Evolutionary conservation across 2,329 filamentous ascomycete species (phyloP).

Genomic region (Arthrobotrys sphaeroides): DNA sequence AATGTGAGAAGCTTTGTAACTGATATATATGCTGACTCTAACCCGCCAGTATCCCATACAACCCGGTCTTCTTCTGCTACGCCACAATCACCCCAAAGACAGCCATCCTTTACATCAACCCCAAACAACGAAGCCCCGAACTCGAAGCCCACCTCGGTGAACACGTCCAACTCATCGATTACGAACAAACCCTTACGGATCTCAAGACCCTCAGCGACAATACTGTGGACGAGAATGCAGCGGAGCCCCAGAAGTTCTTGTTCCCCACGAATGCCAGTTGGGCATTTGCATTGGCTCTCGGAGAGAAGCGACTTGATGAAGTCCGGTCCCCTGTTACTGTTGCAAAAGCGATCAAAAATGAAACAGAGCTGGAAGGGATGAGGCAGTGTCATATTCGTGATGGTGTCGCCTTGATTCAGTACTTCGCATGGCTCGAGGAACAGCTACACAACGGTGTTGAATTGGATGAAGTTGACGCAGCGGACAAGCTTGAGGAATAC

Average conservation of each 20-base stretch:
- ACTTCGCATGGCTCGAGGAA: slow-evolving; percentile 96
- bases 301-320: slow-evolving; percentile 85
- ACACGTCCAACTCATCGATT: slow-evolving; percentile 79
- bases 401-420: slow-evolving; percentile 83
- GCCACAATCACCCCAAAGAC: slow-evolving; percentile 81
- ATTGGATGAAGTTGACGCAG: slow-evolving; percentile 89
- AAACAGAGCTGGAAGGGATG: slow-evolving; percentile 90
- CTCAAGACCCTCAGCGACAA: slow-evolving; percentile 69
- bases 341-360: slow-evolving; percentile 93
- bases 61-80: slow-evolving; percentile 98
- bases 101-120: slow-evolving; percentile 84
- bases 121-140: slow-evolving; percentile 76
- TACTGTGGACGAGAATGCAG: slow-evolving; percentile 58
- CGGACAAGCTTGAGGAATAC: slow-evolving; percentile 84
- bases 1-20: background rate
- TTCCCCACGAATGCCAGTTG: slow-evolving; percentile 90
- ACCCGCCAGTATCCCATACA: slow-evolving; percentile 79
- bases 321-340: slow-evolving; percentile 86
- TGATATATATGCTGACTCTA: slow-evolving; percentile 1
- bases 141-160: slow-evolving; percentile 75
- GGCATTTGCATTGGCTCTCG: slow-evolving; percentile 86
- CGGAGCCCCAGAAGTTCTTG: slow-evolving; percentile 71
- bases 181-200: slow-evolving; percentile 81
- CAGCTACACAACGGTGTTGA: slow-evolving; percentile 76
- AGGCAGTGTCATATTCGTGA: slow-evolving; percentile 91